phyloP scores from a whole-genome alignment of 2,329 filamentous ascomycete species.

The Chrysoporthe cubensis region DNA sequence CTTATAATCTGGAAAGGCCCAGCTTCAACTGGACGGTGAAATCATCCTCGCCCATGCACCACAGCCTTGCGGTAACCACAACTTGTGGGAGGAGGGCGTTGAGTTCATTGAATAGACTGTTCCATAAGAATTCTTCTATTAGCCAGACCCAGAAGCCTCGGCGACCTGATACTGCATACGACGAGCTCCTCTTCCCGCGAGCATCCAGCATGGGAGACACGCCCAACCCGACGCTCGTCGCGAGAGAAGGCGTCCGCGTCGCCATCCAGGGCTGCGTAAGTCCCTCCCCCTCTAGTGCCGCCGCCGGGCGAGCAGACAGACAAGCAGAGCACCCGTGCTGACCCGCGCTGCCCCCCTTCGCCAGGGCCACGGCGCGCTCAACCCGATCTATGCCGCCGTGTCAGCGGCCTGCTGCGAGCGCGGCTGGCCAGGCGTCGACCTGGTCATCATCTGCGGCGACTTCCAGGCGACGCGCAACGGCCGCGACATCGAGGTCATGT shows the following conservation, averaged over 20 bases:
- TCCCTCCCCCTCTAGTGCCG: background rate
- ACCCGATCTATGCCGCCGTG: constrained; percentile 88
- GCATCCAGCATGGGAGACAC: background rate
- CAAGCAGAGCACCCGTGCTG: too few relatives aligned
- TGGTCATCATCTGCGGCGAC: constrained; percentile 94
- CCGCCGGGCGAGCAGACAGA: background rate
- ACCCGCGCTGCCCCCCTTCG: too few relatives aligned
- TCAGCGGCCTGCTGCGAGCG: constrained; percentile 69
- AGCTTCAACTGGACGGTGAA: background rate
- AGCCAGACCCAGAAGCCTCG: too few relatives aligned
- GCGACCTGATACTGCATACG: background rate
- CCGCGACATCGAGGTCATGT: constrained; percentile 84
- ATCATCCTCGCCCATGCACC: background rate
- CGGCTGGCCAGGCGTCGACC: constrained; percentile 80
- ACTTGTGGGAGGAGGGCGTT: background rate
- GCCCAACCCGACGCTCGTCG: constrained; percentile 31
- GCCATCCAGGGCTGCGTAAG: constrained; percentile 26
- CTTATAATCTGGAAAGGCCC: background rate
- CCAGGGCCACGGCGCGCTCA: constrained; percentile 86
- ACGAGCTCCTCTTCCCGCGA: background rate
- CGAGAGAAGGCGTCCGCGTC: constrained; percentile 26
- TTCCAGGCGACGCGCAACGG: constrained; percentile 87
- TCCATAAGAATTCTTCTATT: too few relatives aligned
- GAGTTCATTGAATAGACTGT: too few relatives aligned
- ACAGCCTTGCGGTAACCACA: background rate